Conservation (phyloP, 129 eudicot genomes). For the Saussurea involucrata region DNA sequence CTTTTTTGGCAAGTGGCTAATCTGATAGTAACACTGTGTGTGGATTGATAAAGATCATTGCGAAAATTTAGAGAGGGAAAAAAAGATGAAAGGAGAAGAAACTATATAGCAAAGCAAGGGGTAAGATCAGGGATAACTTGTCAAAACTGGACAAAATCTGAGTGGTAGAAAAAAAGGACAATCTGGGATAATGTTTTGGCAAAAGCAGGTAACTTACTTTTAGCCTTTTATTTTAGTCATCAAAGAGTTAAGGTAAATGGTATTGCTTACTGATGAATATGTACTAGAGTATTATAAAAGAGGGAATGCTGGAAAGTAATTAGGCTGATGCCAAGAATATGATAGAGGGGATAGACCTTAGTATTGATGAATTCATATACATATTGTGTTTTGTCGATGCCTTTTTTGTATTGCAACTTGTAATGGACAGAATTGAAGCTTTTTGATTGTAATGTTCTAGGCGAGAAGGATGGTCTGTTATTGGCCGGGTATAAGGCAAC, state of each 20-base stretch:
- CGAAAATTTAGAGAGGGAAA: not conserved
- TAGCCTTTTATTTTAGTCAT: slow-evolving; percentile 1
- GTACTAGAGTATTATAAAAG: not conserved
- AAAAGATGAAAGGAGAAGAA: slow-evolving; percentile 8
- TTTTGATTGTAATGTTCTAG: slow-evolving; percentile 32
- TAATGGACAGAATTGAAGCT: not conserved
- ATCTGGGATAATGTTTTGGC: slow-evolving; percentile 12
- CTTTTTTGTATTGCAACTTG: not conserved
- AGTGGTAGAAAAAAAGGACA: slow-evolving; percentile 13
- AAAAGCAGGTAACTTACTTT: slow-evolving; percentile 27
- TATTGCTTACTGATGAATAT: not conserved
- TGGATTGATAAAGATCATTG: not conserved
- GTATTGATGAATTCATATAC: not conserved
- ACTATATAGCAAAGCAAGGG: not conserved
- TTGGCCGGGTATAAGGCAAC: slow-evolving; percentile 88
- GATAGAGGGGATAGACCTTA: slow-evolving; percentile 3
- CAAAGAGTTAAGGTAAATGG: slow-evolving; percentile 23
- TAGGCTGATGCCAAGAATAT: slow-evolving; percentile 1
- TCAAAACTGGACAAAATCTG: slow-evolving; percentile 17
- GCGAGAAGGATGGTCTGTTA: slow-evolving; percentile 58
- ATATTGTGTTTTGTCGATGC: not conserved
- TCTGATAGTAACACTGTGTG: slow-evolving; percentile 2
- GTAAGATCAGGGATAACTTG: slow-evolving; percentile 10
- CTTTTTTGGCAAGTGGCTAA: not conserved
- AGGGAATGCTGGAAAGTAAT: not conserved